These are phyloP conservation scores for Fusarium robinianum DNA, from an alignment of 2,329 filamentous ascomycete genomes.

Conservation along the genomic window DNA sequence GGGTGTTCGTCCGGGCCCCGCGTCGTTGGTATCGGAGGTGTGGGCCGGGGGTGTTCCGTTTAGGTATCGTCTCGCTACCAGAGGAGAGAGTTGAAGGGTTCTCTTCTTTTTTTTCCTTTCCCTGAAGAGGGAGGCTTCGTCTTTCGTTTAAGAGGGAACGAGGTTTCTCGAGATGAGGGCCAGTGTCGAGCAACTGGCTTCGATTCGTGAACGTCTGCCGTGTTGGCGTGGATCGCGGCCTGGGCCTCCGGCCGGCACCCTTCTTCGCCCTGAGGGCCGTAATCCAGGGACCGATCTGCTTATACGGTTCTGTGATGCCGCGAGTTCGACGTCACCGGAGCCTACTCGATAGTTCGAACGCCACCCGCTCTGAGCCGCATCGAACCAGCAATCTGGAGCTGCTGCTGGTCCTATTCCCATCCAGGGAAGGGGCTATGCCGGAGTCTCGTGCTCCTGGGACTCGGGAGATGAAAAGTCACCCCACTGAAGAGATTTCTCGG, in stretches of 20 bases:
- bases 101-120: too few species aligned
- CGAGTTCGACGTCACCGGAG: constrained; percentile 33
- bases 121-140: constrained; percentile 10
- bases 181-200: constrained; percentile 15
- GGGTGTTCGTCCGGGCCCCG: constrained; percentile 19
- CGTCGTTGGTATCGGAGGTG: constrained; percentile 11
- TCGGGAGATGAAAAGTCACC: constrained; percentile 33
- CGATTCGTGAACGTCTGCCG: constrained; percentile 21
- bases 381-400: constrained; percentile 20
- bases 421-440: constrained; percentile 28
- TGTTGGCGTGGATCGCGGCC: too few species aligned
- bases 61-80: constrained; percentile 12
- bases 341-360: constrained; percentile 31
- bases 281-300: constrained; percentile 29
- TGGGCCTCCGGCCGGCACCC: constrained; percentile 31
- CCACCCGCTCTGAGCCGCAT: constrained; percentile 33
- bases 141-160: not conserved
- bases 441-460: constrained; percentile 33
- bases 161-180: constrained; percentile 6
- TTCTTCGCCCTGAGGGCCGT: constrained; percentile 24
- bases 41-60: constrained; percentile 15
- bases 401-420: constrained; percentile 23
- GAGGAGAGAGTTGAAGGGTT: too few species aligned
- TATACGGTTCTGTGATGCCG: constrained; percentile 32
- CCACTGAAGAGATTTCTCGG: constrained; percentile 38